Evolutionary conservation across 73 alveolate species (phyloP), one percentile per base, ranked within the genome.

Genomic region (Paramecium bursaria): DNA sequence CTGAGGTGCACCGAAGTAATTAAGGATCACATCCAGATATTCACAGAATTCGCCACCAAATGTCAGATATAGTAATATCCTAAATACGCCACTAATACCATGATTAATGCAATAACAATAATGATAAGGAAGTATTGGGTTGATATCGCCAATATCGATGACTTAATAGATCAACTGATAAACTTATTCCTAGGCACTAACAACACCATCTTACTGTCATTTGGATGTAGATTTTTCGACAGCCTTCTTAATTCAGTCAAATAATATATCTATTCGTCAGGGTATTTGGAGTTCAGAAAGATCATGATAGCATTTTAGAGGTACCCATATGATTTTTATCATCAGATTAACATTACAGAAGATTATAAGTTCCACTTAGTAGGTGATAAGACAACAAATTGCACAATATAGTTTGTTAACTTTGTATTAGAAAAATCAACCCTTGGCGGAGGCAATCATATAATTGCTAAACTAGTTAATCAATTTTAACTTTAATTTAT

Each of bases 231-330:
- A 67, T 35, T 67, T 15, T 67, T 67, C 44, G 82, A 67, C 7
- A 67, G 44, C 21, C 19, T 67, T 21, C 33, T 67, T 3, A 67
- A 47, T 67, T 67, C 60, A 39, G 61, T 67, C 21, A 44, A 42
- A 0, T 42, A 67, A 39, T 67, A 67, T 67, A 25, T 21, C 44
- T 67, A 67, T 39, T 53, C 82, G 21, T 25, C 82, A 13, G 82
- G 82, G 5, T 67, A 67, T 42, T 21, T 67, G n/a, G 82, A 67
- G 27, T 67, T 67, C 44, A 67, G 82, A 42, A 67, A 67, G 44
- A 39, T 67, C 23, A 67, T 67, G 82, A 31, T 67, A 35, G 82
- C 60, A 1, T 67, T 67, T 42, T 15, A 67, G 10, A 67, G 82
- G 82, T 67, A 30, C 0, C 33, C 25, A 35, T 6, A 67, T 67